A percentile compares a stretch with the other conserved stretches of the same genome.
Evolutionary conservation across 208 protist genomes (phyloP).

Genomic region (Wallacemonas collosoma): DNA sequence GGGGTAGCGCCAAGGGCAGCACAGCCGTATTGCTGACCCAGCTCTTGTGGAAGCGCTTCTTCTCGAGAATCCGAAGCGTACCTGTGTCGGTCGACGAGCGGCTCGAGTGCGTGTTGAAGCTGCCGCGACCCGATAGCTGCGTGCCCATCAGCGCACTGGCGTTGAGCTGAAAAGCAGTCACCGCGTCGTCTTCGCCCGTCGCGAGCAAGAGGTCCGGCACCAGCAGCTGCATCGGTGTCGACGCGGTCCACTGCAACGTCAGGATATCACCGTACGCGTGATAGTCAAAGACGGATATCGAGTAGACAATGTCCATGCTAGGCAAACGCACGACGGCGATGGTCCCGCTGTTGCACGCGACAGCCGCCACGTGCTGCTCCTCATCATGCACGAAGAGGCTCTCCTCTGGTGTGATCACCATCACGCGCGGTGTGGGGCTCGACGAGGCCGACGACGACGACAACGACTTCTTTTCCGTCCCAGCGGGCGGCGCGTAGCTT

Average conservation of each 20-base stretch:
- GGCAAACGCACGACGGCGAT: constrained; percentile 64
- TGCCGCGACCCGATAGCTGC: constrained; percentile 2
- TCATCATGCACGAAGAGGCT: constrained; percentile 53
- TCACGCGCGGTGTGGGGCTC: constrained; percentile 2
- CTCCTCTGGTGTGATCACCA: constrained; percentile 37
- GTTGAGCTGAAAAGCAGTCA: constrained; percentile 70
- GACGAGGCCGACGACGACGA: neutral
- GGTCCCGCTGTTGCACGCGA: constrained; percentile 63
- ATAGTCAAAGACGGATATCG: constrained; percentile 53
- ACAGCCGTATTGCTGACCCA: constrained; percentile 62
- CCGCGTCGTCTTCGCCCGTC: constrained; percentile 78
- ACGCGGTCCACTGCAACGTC: constrained; percentile 64
- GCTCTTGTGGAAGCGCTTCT: constrained; percentile 67
- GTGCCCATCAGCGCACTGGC: constrained; percentile 18
- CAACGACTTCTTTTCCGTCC: neutral
- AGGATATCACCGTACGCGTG: constrained; percentile 72
- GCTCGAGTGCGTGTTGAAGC: constrained; percentile 20
- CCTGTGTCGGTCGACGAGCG: constrained; percentile 24
- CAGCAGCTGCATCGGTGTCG: constrained; percentile 29
- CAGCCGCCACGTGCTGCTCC: constrained; percentile 58
- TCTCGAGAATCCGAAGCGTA: constrained; percentile 50
- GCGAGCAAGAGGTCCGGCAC: constrained; percentile 69
- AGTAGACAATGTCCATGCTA: constrained; percentile 49
- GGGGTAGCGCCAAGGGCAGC: constrained; percentile 51
- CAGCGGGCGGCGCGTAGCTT: constrained; percentile 14